Evolutionary conservation across 441 rosid genomes (phyloP).

Genomic region (Manihot esculenta): DNA sequence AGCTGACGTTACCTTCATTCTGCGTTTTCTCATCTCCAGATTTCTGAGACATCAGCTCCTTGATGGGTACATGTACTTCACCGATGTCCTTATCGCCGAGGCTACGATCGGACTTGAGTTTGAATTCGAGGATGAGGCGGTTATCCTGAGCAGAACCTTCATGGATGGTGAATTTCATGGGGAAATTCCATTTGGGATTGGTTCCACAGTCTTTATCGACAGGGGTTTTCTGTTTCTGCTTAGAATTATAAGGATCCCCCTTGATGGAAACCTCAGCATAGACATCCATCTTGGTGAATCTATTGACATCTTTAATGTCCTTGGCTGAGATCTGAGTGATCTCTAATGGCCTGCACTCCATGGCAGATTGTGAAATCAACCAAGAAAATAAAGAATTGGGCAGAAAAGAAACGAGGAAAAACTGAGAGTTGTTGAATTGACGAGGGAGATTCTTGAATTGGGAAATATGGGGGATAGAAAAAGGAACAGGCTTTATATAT

Average conservation of each 20-base stretch:
- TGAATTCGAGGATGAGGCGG: constrained; percentile 39
- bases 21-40: constrained; percentile 6
- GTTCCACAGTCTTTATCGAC: constrained; percentile 56
- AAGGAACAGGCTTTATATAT: background rate
- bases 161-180: constrained; percentile 47
- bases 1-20: constrained; percentile 24
- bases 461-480: background rate
- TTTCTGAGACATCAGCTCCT: constrained; percentile 48
- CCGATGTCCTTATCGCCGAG: constrained; percentile 61
- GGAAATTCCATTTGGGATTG: constrained; percentile 56
- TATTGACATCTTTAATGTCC: constrained; percentile 56
- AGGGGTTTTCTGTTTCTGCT: constrained; percentile 45
- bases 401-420: background rate
- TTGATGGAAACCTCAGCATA: constrained; percentile 53
- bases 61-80: constrained; percentile 53
- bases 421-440: background rate
- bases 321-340: constrained; percentile 48
- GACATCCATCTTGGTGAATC: constrained; percentile 62
- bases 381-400: background rate
- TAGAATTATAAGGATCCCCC: constrained; percentile 38
- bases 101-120: constrained; percentile 52
- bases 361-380: background rate
- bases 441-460: background rate
- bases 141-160: constrained; percentile 47
- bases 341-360: constrained; percentile 61